Conservation (phyloP, 495 filamentous ascomycete genomes). For the Delitschia confertaspora region DNA sequence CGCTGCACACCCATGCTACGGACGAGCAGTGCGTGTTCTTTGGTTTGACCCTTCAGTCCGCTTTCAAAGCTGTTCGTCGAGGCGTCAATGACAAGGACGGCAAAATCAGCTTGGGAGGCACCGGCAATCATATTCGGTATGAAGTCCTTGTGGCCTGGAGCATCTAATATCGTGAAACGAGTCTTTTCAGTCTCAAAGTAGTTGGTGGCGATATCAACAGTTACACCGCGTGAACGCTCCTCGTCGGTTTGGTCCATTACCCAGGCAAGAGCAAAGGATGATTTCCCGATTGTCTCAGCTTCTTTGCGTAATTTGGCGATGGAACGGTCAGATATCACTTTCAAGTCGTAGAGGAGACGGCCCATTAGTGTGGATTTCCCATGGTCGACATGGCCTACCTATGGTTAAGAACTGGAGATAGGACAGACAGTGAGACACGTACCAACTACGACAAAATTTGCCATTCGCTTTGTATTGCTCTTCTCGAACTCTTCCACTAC, state of each 20-base stretch:
- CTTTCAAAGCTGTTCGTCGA: constrained; percentile 83
- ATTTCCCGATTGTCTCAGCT: constrained; percentile 84
- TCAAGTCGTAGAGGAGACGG: constrained; percentile 78
- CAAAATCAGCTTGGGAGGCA: constrained; percentile 91
- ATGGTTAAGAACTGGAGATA: not conserved
- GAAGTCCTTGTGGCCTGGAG: constrained; percentile 90
- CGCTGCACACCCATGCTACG: constrained; percentile 86
- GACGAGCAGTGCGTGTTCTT: constrained; percentile 82
- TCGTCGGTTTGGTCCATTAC: constrained; percentile 84
- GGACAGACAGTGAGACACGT: too few species aligned
- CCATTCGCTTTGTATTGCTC: constrained; percentile 63
- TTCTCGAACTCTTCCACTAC: constrained; percentile 75
- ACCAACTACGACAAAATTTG: constrained; percentile 96
- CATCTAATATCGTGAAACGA: constrained; percentile 87
- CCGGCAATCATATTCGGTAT: constrained; percentile 99
- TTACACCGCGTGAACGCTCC: constrained; percentile 83
- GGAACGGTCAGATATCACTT: constrained; percentile 76
- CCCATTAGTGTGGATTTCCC: constrained; percentile 98
- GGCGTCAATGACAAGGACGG: constrained; percentile 87
- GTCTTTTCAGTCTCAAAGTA: constrained; percentile 83
- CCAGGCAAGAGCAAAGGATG: constrained; percentile 94
- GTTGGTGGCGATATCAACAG: constrained; percentile 92
- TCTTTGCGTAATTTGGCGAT: constrained; percentile 82
- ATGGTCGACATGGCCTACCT: constrained; percentile 83
- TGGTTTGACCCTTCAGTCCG: constrained; percentile 86